A percentile compares a stretch with the other conserved stretches of the same genome.
Conservation (phyloP, 257 asterid species). For the Avicennia marina region DNA sequence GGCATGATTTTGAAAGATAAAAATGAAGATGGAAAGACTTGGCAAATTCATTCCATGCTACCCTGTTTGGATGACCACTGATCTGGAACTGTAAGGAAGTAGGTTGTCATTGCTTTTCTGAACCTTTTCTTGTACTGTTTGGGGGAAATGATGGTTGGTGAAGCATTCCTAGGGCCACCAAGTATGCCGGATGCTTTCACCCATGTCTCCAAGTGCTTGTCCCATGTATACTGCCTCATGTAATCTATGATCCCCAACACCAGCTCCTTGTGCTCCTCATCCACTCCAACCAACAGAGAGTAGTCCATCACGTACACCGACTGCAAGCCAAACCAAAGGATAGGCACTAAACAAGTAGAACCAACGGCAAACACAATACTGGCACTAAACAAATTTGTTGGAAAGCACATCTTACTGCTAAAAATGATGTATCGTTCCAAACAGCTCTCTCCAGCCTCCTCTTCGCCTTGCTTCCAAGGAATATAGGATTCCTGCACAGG, state of each 20-base stretch:
- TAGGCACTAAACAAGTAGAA: background rate
- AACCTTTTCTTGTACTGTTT: constrained; percentile 77
- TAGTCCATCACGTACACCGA: constrained; percentile 72
- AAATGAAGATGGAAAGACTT: too few relatives aligned
- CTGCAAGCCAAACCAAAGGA: constrained; percentile 30
- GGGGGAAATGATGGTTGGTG: constrained; percentile 69
- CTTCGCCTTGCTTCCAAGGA: constrained; percentile 67
- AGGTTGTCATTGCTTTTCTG: constrained; percentile 75
- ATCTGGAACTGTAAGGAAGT: constrained; percentile 70
- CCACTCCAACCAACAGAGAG: constrained; percentile 69
- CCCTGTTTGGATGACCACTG: too few relatives aligned
- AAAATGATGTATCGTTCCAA: constrained; percentile 74
- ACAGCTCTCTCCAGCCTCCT: constrained; percentile 68
- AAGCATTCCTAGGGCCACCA: constrained; percentile 64
- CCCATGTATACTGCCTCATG: too few relatives aligned
- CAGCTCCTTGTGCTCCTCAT: constrained; percentile 57
- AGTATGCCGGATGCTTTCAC: constrained; percentile 74
- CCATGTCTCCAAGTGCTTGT: constrained; percentile 83
- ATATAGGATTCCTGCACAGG: constrained; percentile 53
- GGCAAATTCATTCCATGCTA: too few relatives aligned
- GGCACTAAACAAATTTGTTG: too few relatives aligned
- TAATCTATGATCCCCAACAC: constrained; percentile 65
- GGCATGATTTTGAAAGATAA: too few relatives aligned
- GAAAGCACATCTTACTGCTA: constrained; percentile 63
- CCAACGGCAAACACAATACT: too few relatives aligned